Conservation (phyloP, 1,139 yeast species). For the Cylindricascospora bacillispora region DNA sequence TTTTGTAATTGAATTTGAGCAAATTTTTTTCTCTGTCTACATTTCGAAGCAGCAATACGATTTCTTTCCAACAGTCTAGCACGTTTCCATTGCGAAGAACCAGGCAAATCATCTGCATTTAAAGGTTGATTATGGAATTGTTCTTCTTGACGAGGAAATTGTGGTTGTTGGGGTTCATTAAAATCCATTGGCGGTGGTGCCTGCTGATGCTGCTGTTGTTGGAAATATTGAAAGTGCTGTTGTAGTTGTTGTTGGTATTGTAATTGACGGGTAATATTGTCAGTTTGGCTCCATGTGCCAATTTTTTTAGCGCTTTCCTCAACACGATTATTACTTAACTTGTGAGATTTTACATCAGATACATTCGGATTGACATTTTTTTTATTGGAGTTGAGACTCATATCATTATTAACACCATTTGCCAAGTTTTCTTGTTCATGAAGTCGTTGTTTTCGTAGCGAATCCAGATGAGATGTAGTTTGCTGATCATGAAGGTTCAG, state of each 20-base stretch:
- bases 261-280: no score
- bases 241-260: conserved; percentile 1
- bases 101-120: conserved; percentile 53
- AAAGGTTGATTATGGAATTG: conserved; percentile 2
- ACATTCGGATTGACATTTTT: no score
- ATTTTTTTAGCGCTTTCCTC: no score
- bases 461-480: no score
- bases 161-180: conserved; percentile 3
- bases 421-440: no score
- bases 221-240: background rate
- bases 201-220: conserved; percentile 1
- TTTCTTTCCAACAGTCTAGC: conserved; percentile 58
- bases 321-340: no score
- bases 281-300: no score
- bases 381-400: no score
- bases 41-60: conserved; percentile 62
- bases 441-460: no score
- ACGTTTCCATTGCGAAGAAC: conserved; percentile 70
- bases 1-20: conserved; percentile 54
- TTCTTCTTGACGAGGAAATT: conserved; percentile 2
- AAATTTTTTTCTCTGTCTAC: conserved; percentile 63
- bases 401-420: no score
- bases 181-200: background rate
- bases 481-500: no score
- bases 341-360: no score